Conservation (phyloP, 768 basidiomycete species). For the Serendipita sp. region DNA sequence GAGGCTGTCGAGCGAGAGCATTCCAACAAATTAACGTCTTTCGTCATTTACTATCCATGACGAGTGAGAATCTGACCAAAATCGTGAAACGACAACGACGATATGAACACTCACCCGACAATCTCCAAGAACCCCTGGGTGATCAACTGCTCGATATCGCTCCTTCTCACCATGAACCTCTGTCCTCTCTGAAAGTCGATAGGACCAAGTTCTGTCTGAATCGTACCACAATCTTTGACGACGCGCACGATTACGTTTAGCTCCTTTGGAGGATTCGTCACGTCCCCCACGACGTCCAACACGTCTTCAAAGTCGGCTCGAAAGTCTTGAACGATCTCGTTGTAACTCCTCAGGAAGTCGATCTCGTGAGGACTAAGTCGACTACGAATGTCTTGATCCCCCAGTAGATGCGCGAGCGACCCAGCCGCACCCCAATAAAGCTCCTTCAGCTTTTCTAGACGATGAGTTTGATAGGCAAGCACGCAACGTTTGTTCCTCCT, state of each 20-base stretch:
- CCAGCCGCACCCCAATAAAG: constrained; percentile 85
- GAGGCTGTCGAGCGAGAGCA: no score
- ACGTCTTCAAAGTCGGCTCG: constrained; percentile 63
- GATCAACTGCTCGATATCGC: constrained; percentile 87
- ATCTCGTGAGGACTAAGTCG: constrained; percentile 68
- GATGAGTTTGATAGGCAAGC: constrained; percentile 80
- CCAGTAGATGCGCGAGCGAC: constrained; percentile 67
- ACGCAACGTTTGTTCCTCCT: constrained; percentile 91
- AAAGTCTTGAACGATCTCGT: constrained; percentile 64
- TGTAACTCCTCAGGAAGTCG: constrained; percentile 72
- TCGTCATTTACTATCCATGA: no score
- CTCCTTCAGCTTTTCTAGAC: constrained; percentile 66
- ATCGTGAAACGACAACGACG: no score
- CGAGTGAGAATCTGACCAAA: no score
- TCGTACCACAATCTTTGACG: constrained; percentile 74
- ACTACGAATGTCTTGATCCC: constrained; percentile 45
- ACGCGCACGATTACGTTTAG: constrained; percentile 78
- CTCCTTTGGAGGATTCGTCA: constrained; percentile 74
- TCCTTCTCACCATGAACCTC: constrained; percentile 71
- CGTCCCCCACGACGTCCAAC: constrained; percentile 64
- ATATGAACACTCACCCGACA: constrained; percentile 21
- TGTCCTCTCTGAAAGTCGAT: constrained; percentile 84
- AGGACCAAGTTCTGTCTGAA: constrained; percentile 80
- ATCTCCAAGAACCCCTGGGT: constrained; percentile 87
- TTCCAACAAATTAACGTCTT: no score